A percentile compares a stretch with the other conserved stretches of the same genome.
phyloP scores from a whole-genome alignment of 2,329 filamentous ascomycete genomes.

The Cucurbitaria berberidis region DNA sequence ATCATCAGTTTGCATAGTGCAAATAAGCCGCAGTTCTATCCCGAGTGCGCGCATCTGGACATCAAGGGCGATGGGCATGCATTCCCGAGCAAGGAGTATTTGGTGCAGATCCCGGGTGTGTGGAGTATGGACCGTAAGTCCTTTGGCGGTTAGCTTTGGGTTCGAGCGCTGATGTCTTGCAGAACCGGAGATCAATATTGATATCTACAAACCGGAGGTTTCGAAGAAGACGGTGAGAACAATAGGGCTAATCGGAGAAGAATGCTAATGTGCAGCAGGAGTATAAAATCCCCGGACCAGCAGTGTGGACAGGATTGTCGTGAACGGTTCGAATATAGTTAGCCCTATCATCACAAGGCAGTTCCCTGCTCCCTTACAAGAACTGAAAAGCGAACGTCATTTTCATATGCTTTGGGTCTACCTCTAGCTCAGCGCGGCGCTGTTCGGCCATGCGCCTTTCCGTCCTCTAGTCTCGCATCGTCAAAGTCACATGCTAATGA shows the following conservation, averaged over 20 bases:
- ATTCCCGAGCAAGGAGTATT: slow-evolving; percentile 24
- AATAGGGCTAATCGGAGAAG: background rate
- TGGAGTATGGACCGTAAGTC: slow-evolving; percentile 40
- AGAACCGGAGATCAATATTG: slow-evolving; percentile 42
- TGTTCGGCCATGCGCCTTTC: no score
- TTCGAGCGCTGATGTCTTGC: slow-evolving; percentile 9
- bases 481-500: no score
- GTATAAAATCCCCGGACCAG: slow-evolving; percentile 23
- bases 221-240: slow-evolving; percentile 23
- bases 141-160: background rate
- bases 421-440: no score
- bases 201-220: slow-evolving; percentile 31
- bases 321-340: background rate
- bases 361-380: background rate
- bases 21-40: slow-evolving; percentile 39
- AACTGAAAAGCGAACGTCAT: no score
- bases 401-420: no score
- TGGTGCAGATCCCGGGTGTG: slow-evolving; percentile 40
- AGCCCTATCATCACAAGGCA: background rate
- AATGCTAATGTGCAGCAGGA: slow-evolving; percentile 7
- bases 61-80: slow-evolving; percentile 23
- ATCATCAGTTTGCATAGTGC: slow-evolving; percentile 38
- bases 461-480: no score
- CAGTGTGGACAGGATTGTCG: slow-evolving; percentile 13
- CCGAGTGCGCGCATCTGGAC: slow-evolving; percentile 39